Evolutionary conservation across 805 yeast genomes (phyloP), one percentile per base, ranked within the genome.

Genomic region (Candida pseudoglaebosa): DNA sequence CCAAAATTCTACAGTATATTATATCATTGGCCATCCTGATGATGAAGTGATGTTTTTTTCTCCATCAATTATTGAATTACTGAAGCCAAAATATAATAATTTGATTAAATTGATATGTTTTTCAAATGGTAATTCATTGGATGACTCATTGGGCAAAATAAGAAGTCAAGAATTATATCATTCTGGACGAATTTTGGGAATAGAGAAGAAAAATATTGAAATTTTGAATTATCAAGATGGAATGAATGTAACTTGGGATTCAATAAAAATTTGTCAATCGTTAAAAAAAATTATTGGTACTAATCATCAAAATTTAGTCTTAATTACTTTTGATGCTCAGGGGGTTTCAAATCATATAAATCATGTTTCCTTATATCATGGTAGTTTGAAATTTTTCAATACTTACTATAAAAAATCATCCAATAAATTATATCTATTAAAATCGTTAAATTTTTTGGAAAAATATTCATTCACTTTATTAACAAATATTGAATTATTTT

Each of bases 41-140:
- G 99, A 93, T 59, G 99, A 93, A 61, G 90, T 88, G 37, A 93
- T 93, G 99, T 93, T 93, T 61, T 93, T 93, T 53, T 78, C 88
- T 1, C 99, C 99, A 0, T 69, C 90, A 0, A 47, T 89, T 22
- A 57, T 75, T 5, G 82, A 77, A 45, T 52, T 71, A 37, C 46
- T 70, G 7, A 72, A 73, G 43, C 61, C 71, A 1, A 59, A 69
- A 35, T 66, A 75, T 47, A 56, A 67, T 38, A 83, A 82, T 50
- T 46, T 53, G 5, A 62, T 89, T 12, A 70, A 75, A 28, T 52
- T 90, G 9, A 52, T 88, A 6, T 86, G 95, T 46, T 73, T 87
- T 39, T 82, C 95, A 2, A 71, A 69, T 35, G 99, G 99, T 2
- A 79, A 84, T 50, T 57, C 71, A 0, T 56, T 55, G 4, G 84